These are phyloP conservation scores for Lasiosphaeria ovina DNA, from an alignment of 495 filamentous ascomycete species.

Conservation along the genomic window DNA sequence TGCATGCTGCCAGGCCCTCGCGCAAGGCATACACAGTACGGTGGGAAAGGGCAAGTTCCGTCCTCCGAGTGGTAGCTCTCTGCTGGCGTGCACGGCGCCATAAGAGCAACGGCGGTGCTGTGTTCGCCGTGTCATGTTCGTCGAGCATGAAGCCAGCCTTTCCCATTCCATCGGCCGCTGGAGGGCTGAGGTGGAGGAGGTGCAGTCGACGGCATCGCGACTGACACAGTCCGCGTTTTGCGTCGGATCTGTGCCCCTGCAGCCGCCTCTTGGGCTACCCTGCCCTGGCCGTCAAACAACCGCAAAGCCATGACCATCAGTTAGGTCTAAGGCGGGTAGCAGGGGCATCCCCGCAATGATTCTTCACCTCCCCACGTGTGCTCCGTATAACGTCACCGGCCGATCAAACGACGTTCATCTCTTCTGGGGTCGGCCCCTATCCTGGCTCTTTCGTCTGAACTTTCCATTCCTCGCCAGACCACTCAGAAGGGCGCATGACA, in stretches of 20 bases:
- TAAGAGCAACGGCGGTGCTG: conserved; percentile 4
- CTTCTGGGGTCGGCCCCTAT: conserved; percentile 17
- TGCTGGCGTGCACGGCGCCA: not conserved
- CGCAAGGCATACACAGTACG: too few species aligned
- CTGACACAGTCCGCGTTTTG: conserved; percentile 37
- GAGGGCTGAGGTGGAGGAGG: conserved; percentile 16
- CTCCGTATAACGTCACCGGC: conserved; percentile 27
- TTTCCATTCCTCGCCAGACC: conserved; percentile 11
- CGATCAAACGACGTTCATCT: conserved; percentile 32
- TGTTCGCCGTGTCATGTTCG: conserved; percentile 4
- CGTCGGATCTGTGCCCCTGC: conserved; percentile 29
- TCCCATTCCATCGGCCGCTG: conserved; percentile 12
- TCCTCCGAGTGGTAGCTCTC: conserved; percentile 12
- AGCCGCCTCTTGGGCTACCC: conserved; percentile 15
- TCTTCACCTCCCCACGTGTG: conserved; percentile 10
- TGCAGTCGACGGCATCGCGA: conserved; percentile 15
- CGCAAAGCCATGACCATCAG: conserved; percentile 21
- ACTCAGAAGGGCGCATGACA: conserved; percentile 16
- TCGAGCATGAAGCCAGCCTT: conserved; percentile 15
- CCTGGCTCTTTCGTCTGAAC: conserved; percentile 25
- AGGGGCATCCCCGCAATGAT: conserved; percentile 34
- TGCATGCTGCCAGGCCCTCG: conserved; percentile 3
- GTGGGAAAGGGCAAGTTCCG: conserved; percentile 14
- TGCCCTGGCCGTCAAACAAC: conserved; percentile 17
- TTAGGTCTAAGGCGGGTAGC: conserved; percentile 18